These are phyloP conservation scores for Pythium coloratum DNA, from an alignment of 352 stramenopile species.

Conservation along the genomic window DNA sequence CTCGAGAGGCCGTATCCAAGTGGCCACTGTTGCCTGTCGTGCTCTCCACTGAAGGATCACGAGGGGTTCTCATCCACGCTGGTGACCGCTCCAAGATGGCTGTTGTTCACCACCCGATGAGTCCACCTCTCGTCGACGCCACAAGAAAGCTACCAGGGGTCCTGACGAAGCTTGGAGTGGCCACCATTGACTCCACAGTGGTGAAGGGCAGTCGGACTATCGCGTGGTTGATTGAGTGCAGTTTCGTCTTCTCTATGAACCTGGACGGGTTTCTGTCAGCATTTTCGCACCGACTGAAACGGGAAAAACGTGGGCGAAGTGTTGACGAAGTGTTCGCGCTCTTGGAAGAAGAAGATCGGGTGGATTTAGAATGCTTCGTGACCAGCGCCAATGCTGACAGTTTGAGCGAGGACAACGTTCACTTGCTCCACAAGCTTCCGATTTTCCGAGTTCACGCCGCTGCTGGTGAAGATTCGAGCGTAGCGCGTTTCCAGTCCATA, in stretches of 20 bases:
- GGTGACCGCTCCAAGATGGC: conserved; percentile 14
- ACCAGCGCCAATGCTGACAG: neutral
- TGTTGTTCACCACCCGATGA: conserved; percentile 1
- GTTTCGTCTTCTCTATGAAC: conserved; percentile 9
- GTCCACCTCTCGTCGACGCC: conserved; percentile 1
- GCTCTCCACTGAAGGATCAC: neutral
- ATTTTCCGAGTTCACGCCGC: conserved; percentile 22
- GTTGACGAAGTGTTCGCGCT: conserved; percentile 3
- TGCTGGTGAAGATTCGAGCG: neutral
- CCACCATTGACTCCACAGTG: conserved; percentile 10
- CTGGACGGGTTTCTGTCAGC: conserved; percentile 26
- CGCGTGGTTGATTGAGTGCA: conserved; percentile 20
- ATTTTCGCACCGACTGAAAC: conserved; percentile 2
- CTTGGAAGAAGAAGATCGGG: conserved; percentile 7
- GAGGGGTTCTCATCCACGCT: conserved; percentile 9
- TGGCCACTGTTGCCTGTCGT: conserved; percentile 21
- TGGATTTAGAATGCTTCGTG: conserved; percentile 15
- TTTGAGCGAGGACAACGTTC: conserved; percentile 7
- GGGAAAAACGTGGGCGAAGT: neutral
- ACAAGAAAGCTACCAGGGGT: neutral
- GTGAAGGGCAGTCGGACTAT: conserved; percentile 7
- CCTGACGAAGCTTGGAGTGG: conserved; percentile 20
- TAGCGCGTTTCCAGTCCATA: conserved; percentile 9
- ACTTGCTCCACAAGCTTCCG: conserved; percentile 17
- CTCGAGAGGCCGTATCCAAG: conserved; percentile 2